Percentiles rank a stretch among this genome's conserved stretches.
Evolutionary conservation across 805 yeast genomes (phyloP).

Genomic region (Saturnispora sekii): DNA sequence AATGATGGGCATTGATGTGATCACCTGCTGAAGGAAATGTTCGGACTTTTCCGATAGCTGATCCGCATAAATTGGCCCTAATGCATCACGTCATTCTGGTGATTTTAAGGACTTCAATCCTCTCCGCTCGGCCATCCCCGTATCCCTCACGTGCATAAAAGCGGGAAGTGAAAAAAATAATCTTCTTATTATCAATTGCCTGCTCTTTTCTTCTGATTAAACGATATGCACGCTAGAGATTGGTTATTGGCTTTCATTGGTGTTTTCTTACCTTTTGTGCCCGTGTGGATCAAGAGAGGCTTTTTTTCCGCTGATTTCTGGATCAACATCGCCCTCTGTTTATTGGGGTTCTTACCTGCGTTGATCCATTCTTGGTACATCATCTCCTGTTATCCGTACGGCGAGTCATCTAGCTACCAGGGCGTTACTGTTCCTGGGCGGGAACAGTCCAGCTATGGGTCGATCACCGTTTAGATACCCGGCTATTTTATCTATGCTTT

Average conservation of each 20-base stretch:
- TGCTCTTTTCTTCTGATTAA: background rate
- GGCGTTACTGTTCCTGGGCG: slow-evolving; percentile 31
- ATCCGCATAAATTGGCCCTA: too few species aligned
- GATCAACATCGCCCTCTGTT: slow-evolving; percentile 58
- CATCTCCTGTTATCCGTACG: slow-evolving; percentile 57
- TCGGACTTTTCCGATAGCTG: too few species aligned
- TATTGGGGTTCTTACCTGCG: slow-evolving; percentile 70
- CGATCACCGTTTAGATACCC: slow-evolving; percentile 14
- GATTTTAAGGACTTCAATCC: too few species aligned
- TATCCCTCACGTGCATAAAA: too few species aligned
- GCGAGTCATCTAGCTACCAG: slow-evolving; percentile 20
- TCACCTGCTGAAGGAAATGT: too few species aligned
- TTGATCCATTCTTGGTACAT: slow-evolving; percentile 70
- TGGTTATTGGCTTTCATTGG: slow-evolving; percentile 62
- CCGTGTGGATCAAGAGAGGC: slow-evolving; percentile 63
- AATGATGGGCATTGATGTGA: too few species aligned
- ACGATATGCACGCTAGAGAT: slow-evolving; percentile 28
- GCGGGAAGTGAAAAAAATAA: background rate
- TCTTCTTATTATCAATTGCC: background rate
- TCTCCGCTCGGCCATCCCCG: too few species aligned
- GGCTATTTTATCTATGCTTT: background rate
- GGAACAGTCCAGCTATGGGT: slow-evolving; percentile 26
- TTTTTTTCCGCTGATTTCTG: slow-evolving; percentile 46
- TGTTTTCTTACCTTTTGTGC: slow-evolving; percentile 61
- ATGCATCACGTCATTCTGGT: too few species aligned